These are phyloP conservation scores for Leccinum olivaceoglutinosum DNA, from an alignment of 1,284 basidiomycete genomes.

Conservation along the genomic window DNA sequence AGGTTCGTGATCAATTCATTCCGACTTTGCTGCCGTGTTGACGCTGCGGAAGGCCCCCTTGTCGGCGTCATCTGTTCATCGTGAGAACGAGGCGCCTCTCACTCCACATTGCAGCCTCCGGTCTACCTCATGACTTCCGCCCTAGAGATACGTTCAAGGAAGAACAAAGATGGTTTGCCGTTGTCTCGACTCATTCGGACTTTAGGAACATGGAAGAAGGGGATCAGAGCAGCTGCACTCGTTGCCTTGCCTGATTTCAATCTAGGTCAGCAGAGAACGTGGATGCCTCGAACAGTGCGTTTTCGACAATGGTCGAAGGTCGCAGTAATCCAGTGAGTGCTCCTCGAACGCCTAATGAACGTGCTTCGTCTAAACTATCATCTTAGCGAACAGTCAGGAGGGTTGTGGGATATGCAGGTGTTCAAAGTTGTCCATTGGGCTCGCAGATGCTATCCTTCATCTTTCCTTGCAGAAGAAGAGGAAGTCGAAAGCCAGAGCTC, in stretches of 20 bases:
- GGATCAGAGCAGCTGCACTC: not conserved
- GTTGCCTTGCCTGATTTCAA: not conserved
- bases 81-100: not conserved
- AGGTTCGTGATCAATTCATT: not conserved
- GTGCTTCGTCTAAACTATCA: not conserved
- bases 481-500: not conserved
- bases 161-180: not conserved
- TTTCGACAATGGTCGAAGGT: not conserved
- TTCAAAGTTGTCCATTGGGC: not conserved
- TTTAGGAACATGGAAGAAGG: not conserved
- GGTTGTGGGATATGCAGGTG: not conserved
- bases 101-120: not conserved
- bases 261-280: too few relatives aligned
- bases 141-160: not conserved
- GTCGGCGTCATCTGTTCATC: not conserved
- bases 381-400: not conserved
- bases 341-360: not conserved
- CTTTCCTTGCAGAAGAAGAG: not conserved
- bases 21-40: not conserved
- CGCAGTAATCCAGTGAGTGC: not conserved
- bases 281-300: too few relatives aligned
- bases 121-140: not conserved
- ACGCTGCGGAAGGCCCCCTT: not conserved
- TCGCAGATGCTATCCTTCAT: not conserved
- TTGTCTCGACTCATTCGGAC: not conserved